These are phyloP conservation scores for Trichoderma koningiopsis DNA, from an alignment of 2,329 filamentous ascomycete genomes.

Conservation along the genomic window DNA sequence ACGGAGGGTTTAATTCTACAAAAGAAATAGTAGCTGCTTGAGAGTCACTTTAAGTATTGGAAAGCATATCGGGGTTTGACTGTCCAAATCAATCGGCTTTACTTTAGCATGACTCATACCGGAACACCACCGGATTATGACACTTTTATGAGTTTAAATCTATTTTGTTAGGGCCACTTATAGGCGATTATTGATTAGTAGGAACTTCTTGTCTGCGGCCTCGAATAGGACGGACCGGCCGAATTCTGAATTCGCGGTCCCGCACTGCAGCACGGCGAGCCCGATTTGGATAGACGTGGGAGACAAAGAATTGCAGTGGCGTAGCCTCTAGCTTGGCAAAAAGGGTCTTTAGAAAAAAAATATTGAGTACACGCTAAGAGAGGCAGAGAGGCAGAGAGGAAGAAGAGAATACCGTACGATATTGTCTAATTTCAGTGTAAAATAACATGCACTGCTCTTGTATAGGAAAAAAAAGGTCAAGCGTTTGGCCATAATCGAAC, in stretches of 20 bases:
- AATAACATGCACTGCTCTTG: neutral
- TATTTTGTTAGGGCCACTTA: neutral
- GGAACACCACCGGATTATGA: conserved; percentile 1
- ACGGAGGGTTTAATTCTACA: neutral
- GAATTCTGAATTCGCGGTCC: neutral
- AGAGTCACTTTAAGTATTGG: neutral
- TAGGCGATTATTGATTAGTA: neutral
- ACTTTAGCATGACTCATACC: conserved; percentile 14
- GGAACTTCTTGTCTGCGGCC: neutral
- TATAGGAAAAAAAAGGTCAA: neutral
- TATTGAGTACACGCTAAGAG: neutral
- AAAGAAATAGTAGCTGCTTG: neutral
- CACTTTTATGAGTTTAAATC: neutral
- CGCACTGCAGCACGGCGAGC: conserved; percentile 5
- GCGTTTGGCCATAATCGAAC: neutral
- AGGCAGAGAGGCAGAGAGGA: neutral
- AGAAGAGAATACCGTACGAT: neutral
- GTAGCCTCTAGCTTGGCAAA: neutral
- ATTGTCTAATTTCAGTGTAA: neutral
- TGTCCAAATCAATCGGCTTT: neutral
- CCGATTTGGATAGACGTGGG: conserved; percentile 10
- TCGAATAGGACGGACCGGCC: conserved; percentile 1
- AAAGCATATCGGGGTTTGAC: neutral
- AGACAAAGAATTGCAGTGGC: neutral
- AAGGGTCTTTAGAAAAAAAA: neutral